A percentile compares a stretch with the other conserved stretches of the same genome.
These are phyloP conservation scores for Nicotiana otophora DNA, from an alignment of 257 asterid genomes.

Conservation along the genomic window DNA sequence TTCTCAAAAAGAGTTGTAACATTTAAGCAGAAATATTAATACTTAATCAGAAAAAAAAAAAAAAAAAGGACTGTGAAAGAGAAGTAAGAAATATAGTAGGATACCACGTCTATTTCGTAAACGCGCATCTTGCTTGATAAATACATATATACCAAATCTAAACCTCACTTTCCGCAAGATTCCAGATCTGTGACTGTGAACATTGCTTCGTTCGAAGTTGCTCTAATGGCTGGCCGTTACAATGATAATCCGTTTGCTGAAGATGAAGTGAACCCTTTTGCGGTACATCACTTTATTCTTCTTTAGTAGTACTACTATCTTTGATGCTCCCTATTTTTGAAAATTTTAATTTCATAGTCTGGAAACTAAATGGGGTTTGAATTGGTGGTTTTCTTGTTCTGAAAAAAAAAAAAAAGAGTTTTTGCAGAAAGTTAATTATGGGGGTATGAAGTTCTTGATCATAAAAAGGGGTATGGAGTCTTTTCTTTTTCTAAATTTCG, in stretches of 20 bases:
- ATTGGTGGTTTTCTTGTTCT: background rate
- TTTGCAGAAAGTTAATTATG: background rate
- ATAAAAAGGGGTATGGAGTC: background rate
- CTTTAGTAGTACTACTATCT: background rate
- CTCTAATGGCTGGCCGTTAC: conserved; percentile 58
- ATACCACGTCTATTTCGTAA: background rate
- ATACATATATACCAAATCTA: background rate
- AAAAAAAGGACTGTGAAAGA: background rate
- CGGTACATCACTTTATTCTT: conserved; percentile 38
- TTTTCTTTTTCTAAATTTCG: background rate
- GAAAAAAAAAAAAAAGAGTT: too few relatives aligned
- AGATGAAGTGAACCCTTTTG: conserved; percentile 76
- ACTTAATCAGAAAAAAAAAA: background rate
- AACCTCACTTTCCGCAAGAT: background rate
- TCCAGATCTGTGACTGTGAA: background rate
- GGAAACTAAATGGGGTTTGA: background rate
- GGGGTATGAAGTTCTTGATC: too few relatives aligned
- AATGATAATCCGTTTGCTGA: conserved; percentile 86
- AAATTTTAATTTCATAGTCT: background rate
- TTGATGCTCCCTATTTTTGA: background rate
- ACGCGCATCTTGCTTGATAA: too few relatives aligned
- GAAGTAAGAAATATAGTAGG: background rate
- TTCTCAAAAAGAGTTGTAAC: too few relatives aligned
- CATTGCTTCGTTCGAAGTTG: too few relatives aligned
- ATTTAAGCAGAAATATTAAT: background rate